Evolutionary conservation across 2,329 filamentous ascomycete genomes (phyloP), one percentile per base, ranked within the genome.

Genomic region (Venturia effusa): DNA sequence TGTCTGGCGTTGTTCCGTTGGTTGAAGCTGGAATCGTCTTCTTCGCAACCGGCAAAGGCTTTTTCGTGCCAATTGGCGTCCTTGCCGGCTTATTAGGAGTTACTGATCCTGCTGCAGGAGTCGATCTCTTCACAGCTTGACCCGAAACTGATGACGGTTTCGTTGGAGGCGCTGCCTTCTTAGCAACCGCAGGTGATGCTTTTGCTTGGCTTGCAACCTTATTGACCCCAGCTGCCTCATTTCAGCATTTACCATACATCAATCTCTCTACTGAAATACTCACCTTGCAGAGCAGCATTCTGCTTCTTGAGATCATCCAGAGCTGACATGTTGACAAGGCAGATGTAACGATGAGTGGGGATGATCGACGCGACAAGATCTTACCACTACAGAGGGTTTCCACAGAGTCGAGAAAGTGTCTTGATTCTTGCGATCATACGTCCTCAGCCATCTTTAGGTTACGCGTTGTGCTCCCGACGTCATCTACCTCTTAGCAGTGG

Each of bases 241-340:
- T 13, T 57, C 51, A 59, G 10, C 24, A 1, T 11, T 39, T 30
- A 13, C 22, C 1, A 15, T 15, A 32, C 19, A 61, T 27, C 6
- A 45, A 45, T 24, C 3, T 39, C 10, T 32, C 3, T 17, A 15
- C 1, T 34, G 8, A 8, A 17, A 5, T 22, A 67, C 74, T 64
- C 69, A 77, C 76, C 71, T 70, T 77, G 72, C 41, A 78, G 71
- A 24, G 72, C 73, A 65, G 71, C 72, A 64, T 75, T 76, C 67
- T 77, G 76, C 68, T 76, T 71, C 70, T 77, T 77, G 59, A 77
- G 68, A 13, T 76, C 70, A 39, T 75, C 71, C 30, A 77, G 62
- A 11, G 65, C 51, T 27, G 67, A 66, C 66, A 68, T 68, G 59
- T 57, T 62, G 51, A 19, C 4, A 24, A 34, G 51, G 30, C 34